Evolutionary conservation across 2,329 filamentous ascomycete genomes (phyloP).

Genomic region (Emergomyces orientalis): DNA sequence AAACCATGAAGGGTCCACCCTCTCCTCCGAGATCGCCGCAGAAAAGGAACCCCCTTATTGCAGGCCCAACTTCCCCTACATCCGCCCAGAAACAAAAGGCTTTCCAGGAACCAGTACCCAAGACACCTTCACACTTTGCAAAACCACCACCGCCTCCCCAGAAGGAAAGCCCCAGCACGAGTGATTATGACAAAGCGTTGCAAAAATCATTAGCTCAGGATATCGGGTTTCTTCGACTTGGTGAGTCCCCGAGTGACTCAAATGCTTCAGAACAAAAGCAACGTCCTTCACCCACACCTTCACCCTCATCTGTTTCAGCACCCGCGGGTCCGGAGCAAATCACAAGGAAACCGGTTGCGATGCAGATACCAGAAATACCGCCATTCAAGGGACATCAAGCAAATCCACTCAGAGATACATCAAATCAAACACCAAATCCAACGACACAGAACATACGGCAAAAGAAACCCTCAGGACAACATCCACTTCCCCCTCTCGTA

Average conservation of each 20-base stretch:
- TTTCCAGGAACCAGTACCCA: constrained; percentile 39
- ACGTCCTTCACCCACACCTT: background rate
- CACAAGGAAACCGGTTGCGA: constrained; percentile 22
- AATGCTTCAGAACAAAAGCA: constrained; percentile 14
- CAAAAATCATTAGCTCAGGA: constrained; percentile 36
- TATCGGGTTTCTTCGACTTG: constrained; percentile 33
- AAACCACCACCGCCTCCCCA: constrained; percentile 28
- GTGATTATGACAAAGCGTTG: constrained; percentile 34
- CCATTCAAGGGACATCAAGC: constrained; percentile 23
- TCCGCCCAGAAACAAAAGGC: constrained; percentile 48
- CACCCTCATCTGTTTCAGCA: constrained; percentile 8
- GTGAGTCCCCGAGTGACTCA: constrained; percentile 20
- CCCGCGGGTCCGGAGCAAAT: constrained; percentile 14
- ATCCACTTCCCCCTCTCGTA: constrained; percentile 24
- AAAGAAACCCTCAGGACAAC: constrained; percentile 18
- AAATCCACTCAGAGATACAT: constrained; percentile 17
- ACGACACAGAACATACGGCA: constrained; percentile 4
- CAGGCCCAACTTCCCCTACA: constrained; percentile 20
- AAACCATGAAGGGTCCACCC: constrained; percentile 1
- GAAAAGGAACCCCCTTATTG: constrained; percentile 38
- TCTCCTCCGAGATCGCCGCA: constrained; percentile 28
- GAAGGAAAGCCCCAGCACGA: constrained; percentile 30
- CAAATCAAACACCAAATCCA: constrained; percentile 10
- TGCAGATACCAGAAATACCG: constrained; percentile 27
- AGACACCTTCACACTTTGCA: constrained; percentile 40